Conservation (phyloP, 1,139 yeast genomes). For the Magnusiomyces starmeri region DNA sequence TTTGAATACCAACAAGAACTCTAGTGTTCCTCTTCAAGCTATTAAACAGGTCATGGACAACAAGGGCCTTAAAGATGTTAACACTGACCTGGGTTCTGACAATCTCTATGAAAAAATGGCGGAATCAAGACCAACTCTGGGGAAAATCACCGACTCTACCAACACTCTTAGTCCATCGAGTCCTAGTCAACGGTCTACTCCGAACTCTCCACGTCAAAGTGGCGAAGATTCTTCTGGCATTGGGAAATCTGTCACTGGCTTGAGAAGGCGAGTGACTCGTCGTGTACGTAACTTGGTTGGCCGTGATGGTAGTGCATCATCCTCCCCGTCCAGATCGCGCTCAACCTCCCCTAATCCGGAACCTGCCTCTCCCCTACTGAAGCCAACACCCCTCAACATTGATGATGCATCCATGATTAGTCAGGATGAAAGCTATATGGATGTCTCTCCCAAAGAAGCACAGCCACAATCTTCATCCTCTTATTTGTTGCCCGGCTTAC, state of each 20-base stretch:
- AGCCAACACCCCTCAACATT: neutral
- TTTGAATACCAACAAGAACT: slow-evolving; percentile 32
- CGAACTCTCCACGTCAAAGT: neutral
- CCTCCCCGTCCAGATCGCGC: neutral
- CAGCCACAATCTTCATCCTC: neutral
- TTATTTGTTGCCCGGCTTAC: neutral
- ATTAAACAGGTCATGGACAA: slow-evolving; percentile 13
- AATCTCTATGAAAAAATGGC: slow-evolving; percentile 1
- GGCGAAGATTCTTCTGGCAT: neutral
- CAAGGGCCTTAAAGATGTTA: slow-evolving; percentile 3
- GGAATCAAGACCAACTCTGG: slow-evolving; percentile 9
- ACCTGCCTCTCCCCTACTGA: neutral
- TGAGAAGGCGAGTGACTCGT: neutral
- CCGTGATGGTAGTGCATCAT: neutral
- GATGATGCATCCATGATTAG: neutral
- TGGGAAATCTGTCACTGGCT: neutral
- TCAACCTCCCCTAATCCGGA: neutral
- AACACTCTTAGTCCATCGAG: neutral
- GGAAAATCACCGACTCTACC: slow-evolving; percentile 14
- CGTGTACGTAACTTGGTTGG: neutral
- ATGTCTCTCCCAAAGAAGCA: neutral
- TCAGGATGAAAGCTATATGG: neutral
- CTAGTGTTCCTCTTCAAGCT: slow-evolving; percentile 12
- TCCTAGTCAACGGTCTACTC: neutral
- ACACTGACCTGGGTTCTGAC: neutral